Evolutionary conservation across 495 filamentous ascomycete genomes (phyloP).

Genomic region (Staphylotrichum longicolle): DNA sequence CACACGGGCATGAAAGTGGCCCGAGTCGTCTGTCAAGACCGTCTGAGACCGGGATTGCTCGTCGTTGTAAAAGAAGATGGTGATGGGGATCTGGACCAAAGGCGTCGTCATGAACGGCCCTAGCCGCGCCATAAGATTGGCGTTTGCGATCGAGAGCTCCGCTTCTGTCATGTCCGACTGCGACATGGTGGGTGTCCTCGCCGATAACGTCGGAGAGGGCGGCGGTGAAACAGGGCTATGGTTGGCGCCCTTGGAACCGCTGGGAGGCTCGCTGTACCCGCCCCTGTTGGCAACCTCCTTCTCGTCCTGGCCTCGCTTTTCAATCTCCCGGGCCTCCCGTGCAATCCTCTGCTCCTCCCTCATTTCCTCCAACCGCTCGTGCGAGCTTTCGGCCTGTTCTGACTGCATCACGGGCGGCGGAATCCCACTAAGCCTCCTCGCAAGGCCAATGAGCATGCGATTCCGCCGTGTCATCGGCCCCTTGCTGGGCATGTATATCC

Average conservation of each 20-base stretch:
- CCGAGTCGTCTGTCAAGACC: constrained; percentile 75
- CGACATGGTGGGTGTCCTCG: constrained; percentile 47
- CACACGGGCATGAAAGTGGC: constrained; percentile 77
- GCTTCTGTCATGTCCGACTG: constrained; percentile 59
- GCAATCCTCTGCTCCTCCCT: constrained; percentile 61
- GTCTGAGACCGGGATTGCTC: constrained; percentile 72
- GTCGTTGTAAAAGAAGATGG: constrained; percentile 90
- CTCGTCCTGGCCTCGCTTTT: constrained; percentile 66
- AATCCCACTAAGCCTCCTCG: constrained; percentile 79
- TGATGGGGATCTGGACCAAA: constrained; percentile 68
- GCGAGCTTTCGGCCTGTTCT: constrained; percentile 21
- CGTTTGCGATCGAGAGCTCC: constrained; percentile 76
- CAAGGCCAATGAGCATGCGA: constrained; percentile 77
- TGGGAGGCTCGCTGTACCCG: constrained; percentile 47
- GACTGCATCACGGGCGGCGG: constrained; percentile 54
- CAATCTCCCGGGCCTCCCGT: constrained; percentile 70
- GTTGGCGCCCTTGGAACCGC: constrained; percentile 27
- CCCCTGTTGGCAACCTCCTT: constrained; percentile 67
- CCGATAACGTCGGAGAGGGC: constrained; percentile 35
- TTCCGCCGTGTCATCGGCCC: constrained; percentile 89
- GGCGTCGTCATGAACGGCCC: constrained; percentile 87
- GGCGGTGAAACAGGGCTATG: constrained; percentile 31
- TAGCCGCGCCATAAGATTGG: constrained; percentile 79
- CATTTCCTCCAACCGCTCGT: constrained; percentile 43
- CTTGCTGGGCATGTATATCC: constrained; percentile 82